A percentile compares a stretch with the other conserved stretches of the same genome.
phyloP scores from a whole-genome alignment of 345 rosid genomes.

The Gossypium rotundifolium region DNA sequence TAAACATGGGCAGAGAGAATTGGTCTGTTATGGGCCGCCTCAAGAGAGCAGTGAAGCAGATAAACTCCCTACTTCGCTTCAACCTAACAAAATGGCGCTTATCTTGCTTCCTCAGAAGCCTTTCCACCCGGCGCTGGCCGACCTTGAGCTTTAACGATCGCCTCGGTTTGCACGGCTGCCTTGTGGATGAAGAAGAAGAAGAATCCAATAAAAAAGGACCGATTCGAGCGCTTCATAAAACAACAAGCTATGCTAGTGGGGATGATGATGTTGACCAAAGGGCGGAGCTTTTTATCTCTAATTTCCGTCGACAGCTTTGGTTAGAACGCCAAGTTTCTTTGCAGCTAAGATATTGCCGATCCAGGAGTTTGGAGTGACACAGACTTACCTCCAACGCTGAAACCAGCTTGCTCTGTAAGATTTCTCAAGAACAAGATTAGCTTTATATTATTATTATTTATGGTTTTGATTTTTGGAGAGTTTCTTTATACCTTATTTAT shows the following conservation, averaged over 20 bases:
- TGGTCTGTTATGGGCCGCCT: slow-evolving; percentile 14
- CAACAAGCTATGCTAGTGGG: slow-evolving; percentile 21
- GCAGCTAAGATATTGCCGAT: slow-evolving; percentile 24
- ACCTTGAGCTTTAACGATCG: slow-evolving; percentile 31
- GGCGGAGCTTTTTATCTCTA: slow-evolving; percentile 38
- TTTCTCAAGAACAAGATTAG: neutral
- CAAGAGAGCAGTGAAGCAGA: slow-evolving; percentile 26
- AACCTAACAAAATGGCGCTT: slow-evolving; percentile 19
- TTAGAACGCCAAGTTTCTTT: slow-evolving; percentile 38
- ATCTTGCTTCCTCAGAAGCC: slow-evolving; percentile 5
- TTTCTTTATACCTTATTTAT: neutral
- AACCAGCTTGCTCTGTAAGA: neutral
- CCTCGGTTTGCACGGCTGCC: slow-evolving; percentile 20
- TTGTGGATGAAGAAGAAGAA: slow-evolving; percentile 13
- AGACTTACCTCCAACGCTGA: neutral
- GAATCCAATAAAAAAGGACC: slow-evolving; percentile 4
- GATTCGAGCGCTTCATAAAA: slow-evolving; percentile 26
- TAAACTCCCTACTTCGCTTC: slow-evolving; percentile 15
- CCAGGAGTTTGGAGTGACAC: slow-evolving; percentile 15
- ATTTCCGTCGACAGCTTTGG: slow-evolving; percentile 35
- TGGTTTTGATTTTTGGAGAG: neutral
- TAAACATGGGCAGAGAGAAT: slow-evolving; percentile 11
- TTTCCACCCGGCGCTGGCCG: neutral
- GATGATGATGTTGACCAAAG: slow-evolving; percentile 33
- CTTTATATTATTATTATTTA: neutral